Evolutionary conservation across 2,329 filamentous ascomycete species (phyloP), one percentile per base, ranked within the genome.

Genomic region (Fusarium sp.): DNA sequence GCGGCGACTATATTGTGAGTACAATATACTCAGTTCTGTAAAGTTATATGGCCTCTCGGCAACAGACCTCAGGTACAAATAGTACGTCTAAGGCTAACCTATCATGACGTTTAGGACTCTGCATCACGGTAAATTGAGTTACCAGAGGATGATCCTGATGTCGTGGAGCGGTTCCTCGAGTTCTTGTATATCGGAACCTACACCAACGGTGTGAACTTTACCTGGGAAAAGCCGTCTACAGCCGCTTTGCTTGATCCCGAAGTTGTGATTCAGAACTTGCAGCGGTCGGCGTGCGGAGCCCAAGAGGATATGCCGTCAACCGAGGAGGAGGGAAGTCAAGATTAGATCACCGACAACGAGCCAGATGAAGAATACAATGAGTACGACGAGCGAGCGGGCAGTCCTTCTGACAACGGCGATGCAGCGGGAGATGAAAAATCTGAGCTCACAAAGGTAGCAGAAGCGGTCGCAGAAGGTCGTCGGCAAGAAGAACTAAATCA

Each of bases 101-200:
- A 18, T 42, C 41, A 18, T 3, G 19, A 15, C 21, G 12, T 10
- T 35, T 7, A 78, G 76, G 77, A 79, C 57, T 60, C 72, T 10
- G 8, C 18, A 0, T 69, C 69, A 0, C 27, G 58, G 2, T 27
- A 57, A 8, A 54, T 81, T 11, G 63, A 81, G 1, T 54, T 82
- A 1, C 78, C 76, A 1, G 75, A 79, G 4, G 79, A 82, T 38
- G 74, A 80, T 19, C 78, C 79, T 8, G 62, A 70, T 1, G 59
- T 74, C 2, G 14, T 82, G 8, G 54, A 73, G 2, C 60, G 55
- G 19, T 76, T 82, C 18, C 71, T 82, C 10, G 70, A 79, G 48
- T 82, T 78, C 38, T 60, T 82, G 1, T 82, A 81, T 60, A 76
- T 60, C 0, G 74, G 78, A 0, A 70, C 46, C 11, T 78, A 77